These are phyloP conservation scores for Leccinum rimulosum DNA, from an alignment of 768 basidiomycete genomes.

Conservation along the genomic window DNA sequence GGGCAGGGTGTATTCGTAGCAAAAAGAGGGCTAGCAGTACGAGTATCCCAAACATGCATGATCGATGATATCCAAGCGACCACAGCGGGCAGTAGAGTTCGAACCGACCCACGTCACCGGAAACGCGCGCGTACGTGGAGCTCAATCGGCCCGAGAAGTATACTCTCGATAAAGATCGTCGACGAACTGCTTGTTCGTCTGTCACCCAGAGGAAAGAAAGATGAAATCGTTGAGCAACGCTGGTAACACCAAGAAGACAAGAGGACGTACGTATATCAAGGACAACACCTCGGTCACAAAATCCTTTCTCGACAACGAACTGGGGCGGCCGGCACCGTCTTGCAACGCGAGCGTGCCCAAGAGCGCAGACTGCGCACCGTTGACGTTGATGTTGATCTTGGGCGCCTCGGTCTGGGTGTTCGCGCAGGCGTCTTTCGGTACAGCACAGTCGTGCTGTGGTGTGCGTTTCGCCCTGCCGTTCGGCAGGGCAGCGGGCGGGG, in stretches of 20 bases:
- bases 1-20: constrained; percentile 12
- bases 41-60: constrained; percentile 3
- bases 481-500: constrained; percentile 7
- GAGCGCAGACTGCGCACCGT: constrained; percentile 23
- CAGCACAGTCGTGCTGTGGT: constrained; percentile 4
- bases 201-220: neutral
- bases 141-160: constrained; percentile 20
- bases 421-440: constrained; percentile 4
- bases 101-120: neutral
- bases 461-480: constrained; percentile 28
- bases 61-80: neutral
- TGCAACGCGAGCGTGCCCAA: constrained; percentile 23
- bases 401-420: neutral
- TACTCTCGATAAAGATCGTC: constrained; percentile 61
- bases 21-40: constrained; percentile 12
- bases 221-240: neutral
- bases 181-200: constrained; percentile 69
- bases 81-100: neutral
- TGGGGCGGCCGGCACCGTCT: constrained; percentile 17
- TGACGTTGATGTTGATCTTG: constrained; percentile 23
- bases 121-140: neutral
- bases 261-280: constrained; percentile 54
- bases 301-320: constrained; percentile 46
- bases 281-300: constrained; percentile 60
- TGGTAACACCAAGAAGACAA: neutral